phyloP scores from a whole-genome alignment of 345 rosid species.

The Eucalyptus paniculata region DNA sequence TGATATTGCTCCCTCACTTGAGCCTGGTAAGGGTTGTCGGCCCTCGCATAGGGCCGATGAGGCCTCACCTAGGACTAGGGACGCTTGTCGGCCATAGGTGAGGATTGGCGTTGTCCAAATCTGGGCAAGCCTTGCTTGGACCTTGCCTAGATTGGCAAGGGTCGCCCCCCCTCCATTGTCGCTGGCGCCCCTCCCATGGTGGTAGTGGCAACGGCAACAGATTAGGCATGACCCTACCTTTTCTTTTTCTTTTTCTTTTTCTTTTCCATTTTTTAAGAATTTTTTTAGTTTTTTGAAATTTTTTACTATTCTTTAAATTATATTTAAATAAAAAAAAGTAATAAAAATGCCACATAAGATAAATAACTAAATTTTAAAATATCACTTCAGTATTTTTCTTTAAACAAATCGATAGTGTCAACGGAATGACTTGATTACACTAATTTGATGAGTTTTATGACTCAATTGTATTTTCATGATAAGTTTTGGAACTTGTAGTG shows the following conservation, averaged over 20 bases:
- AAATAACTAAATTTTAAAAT: too few relatives aligned
- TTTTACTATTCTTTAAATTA: too few relatives aligned
- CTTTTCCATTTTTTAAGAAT: fast-evolving
- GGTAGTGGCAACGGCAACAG: fast-evolving
- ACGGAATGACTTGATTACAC: fast-evolving
- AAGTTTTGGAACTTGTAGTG: fast-evolving
- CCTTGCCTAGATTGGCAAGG: fast-evolving
- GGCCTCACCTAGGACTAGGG: too few relatives aligned
- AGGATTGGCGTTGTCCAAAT: fast-evolving
- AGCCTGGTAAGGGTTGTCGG: fast-evolving
- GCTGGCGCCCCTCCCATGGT: fast-evolving
- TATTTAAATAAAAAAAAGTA: too few relatives aligned
- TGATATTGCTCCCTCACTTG: fast-evolving
- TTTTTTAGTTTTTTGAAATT: fast-evolving
- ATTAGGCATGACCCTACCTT: too few relatives aligned
- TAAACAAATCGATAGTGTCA: fast-evolving
- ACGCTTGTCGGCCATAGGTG: too few relatives aligned
- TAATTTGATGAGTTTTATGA: too few relatives aligned
- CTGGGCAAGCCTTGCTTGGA: too few relatives aligned
- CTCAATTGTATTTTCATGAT: fast-evolving
- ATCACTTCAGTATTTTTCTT: too few relatives aligned
- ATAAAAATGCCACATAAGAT: too few relatives aligned
- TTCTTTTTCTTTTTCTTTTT: too few relatives aligned
- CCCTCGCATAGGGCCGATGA: too few relatives aligned
- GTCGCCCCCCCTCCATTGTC: fast-evolving